Evolutionary conservation across 345 rosid genomes (phyloP).

Genomic region (Camelina laxa): DNA sequence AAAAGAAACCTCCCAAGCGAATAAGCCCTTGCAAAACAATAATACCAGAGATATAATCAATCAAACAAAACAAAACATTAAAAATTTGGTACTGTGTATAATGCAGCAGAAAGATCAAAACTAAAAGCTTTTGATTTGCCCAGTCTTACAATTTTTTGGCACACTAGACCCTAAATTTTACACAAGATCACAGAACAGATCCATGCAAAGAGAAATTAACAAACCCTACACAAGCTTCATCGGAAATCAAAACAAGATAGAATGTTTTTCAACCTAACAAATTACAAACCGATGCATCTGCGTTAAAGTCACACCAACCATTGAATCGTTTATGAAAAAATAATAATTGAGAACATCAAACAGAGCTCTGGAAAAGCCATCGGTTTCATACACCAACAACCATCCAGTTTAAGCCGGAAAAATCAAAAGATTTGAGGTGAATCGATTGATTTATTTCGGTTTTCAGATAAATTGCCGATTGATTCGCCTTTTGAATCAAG

Average conservation of each 20-base stretch:
- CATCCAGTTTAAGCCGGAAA: too few relatives aligned
- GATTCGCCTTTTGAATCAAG: too few relatives aligned
- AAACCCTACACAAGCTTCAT: constrained; percentile 18
- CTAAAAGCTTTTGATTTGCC: background rate
- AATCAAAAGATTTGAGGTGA: too few relatives aligned
- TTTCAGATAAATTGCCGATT: too few relatives aligned
- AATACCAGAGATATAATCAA: constrained; percentile 20
- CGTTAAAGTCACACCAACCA: constrained; percentile 41
- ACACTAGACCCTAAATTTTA: constrained; percentile 12
- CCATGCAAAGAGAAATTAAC: background rate
- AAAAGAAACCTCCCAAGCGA: constrained; percentile 61
- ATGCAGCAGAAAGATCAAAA: constrained; percentile 13
- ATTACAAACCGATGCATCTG: constrained; percentile 39
- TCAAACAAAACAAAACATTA: constrained; percentile 14
- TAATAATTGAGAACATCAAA: constrained; percentile 24
- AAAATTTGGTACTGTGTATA: constrained; percentile 3
- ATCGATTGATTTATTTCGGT: too few relatives aligned
- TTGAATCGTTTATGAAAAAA: constrained; percentile 26
- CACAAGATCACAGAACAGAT: constrained; percentile 26
- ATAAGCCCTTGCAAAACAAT: constrained; percentile 32
- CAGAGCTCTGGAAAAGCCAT: constrained; percentile 24
- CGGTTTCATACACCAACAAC: too few relatives aligned
- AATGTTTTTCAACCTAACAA: constrained; percentile 27
- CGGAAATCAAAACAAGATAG: constrained; percentile 6
- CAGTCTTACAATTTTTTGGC: background rate